Percentiles rank a stretch among this genome's conserved stretches.
phyloP scores from a whole-genome alignment of 164 flowering plant genomes.

The Kingdonia uniflora region DNA sequence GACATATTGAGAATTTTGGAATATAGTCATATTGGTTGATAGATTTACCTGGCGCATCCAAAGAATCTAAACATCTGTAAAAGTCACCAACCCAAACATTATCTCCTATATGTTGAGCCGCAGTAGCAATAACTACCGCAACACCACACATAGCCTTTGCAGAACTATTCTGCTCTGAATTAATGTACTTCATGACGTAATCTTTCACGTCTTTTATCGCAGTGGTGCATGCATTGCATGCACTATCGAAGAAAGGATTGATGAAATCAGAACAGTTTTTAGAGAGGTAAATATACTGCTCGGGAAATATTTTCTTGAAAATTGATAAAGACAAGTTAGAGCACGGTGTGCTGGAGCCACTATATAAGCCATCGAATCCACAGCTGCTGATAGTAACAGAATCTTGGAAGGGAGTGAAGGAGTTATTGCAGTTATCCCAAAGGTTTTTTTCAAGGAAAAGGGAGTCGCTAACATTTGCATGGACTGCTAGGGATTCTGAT shows the following conservation, averaged over 20 bases:
- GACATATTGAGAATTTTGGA: no score
- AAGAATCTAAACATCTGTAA: constrained; percentile 33
- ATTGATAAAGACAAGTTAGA: constrained; percentile 15
- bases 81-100: constrained; percentile 20
- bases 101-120: constrained; percentile 16
- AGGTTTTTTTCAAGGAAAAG: constrained; percentile 25
- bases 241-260: constrained; percentile 14
- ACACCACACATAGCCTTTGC: constrained; percentile 26
- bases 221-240: constrained; percentile 22
- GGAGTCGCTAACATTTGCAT: constrained; percentile 3
- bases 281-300: not conserved
- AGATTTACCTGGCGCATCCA: constrained; percentile 22
- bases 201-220: constrained; percentile 11
- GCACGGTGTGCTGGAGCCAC: constrained; percentile 20
- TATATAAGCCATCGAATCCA: constrained; percentile 20
- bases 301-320: not conserved
- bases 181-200: constrained; percentile 1
- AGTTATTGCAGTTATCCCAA: constrained; percentile 26
- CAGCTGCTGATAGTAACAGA: constrained; percentile 19
- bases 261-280: constrained; percentile 28
- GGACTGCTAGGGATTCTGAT: constrained; percentile 33
- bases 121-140: constrained; percentile 22
- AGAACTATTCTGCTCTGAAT: not conserved
- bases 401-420: constrained; percentile 13
- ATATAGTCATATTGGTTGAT: not conserved